These are phyloP conservation scores for Cyclotella baltica DNA, from an alignment of 108 stramenopile genomes.

Conservation along the genomic window DNA sequence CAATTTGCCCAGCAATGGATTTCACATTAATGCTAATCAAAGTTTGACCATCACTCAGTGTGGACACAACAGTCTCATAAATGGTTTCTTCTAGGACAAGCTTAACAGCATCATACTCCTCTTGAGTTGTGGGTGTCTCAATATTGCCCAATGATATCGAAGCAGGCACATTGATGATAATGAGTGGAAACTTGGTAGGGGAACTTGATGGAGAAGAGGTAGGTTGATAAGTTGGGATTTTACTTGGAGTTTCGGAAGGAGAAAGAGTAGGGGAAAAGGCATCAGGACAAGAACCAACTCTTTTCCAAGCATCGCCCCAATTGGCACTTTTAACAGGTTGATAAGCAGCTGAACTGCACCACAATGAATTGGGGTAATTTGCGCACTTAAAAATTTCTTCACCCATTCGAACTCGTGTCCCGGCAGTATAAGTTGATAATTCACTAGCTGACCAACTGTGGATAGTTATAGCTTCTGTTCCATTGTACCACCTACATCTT, in stretches of 20 bases:
- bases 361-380: not conserved
- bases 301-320: conserved; percentile 1
- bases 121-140: not conserved
- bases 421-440: not conserved
- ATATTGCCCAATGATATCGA: not conserved
- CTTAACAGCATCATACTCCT: not conserved
- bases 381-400: not conserved
- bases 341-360: not conserved
- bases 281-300: not conserved
- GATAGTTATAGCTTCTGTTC: not conserved
- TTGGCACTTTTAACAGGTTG: not conserved
- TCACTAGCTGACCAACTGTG: not conserved
- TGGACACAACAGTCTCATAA: not conserved
- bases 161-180: not conserved
- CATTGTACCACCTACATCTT: not conserved
- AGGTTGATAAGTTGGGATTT: not conserved
- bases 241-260: not conserved
- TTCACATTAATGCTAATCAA: not conserved
- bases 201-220: not conserved
- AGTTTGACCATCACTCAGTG: not conserved
- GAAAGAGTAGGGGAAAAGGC: not conserved
- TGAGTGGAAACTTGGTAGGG: not conserved
- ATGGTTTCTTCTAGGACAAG: not conserved
- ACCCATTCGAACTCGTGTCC: not conserved
- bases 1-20: not conserved